Percentiles rank a stretch among this genome's conserved stretches.
Evolutionary conservation across 2,329 filamentous ascomycete species (phyloP).

Genomic region (Colletotrichum cordylinicola): DNA sequence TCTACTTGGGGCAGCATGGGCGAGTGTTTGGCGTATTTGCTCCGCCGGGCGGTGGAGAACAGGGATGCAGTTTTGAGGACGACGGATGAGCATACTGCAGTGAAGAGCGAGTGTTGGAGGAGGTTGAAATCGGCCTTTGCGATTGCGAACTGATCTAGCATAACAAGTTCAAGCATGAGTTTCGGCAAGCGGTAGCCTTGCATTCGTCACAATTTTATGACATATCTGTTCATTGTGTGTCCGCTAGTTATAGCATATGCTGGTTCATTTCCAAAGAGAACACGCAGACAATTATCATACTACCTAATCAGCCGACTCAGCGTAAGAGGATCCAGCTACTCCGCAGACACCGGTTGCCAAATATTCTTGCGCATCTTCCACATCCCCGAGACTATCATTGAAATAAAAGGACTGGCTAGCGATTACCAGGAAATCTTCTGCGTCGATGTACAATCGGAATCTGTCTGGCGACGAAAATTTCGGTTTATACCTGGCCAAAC

Average conservation of each 20-base stretch:
- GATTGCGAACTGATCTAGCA: not conserved
- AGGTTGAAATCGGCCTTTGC: conserved; percentile 29
- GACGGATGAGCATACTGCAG: conserved; percentile 32
- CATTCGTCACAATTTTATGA: not conserved
- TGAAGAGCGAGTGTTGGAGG: conserved; percentile 34
- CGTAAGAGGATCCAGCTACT: not conserved
- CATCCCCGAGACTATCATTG: not conserved
- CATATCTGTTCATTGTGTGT: not conserved
- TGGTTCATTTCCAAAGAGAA: not conserved
- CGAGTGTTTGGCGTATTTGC: conserved; percentile 44
- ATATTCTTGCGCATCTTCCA: not conserved
- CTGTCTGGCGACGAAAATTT: not conserved
- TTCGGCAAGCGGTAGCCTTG: not conserved
- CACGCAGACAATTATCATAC: not conserved
- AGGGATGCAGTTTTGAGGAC: conserved; percentile 35
- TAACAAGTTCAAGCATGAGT: not conserved
- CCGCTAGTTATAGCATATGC: not conserved
- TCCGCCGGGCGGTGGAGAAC: conserved; percentile 43
- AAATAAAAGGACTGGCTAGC: not conserved
- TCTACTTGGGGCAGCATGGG: conserved; percentile 43
- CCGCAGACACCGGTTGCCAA: not conserved
- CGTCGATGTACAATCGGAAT: not conserved
- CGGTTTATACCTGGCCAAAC: not conserved
- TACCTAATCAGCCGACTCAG: not conserved
- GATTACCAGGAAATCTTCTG: not conserved